Percentiles rank a stretch among this genome's conserved stretches.
Evolutionary conservation across 2,329 filamentous ascomycete genomes (phyloP).

Genomic region (Trichoderma simmonsii): DNA sequence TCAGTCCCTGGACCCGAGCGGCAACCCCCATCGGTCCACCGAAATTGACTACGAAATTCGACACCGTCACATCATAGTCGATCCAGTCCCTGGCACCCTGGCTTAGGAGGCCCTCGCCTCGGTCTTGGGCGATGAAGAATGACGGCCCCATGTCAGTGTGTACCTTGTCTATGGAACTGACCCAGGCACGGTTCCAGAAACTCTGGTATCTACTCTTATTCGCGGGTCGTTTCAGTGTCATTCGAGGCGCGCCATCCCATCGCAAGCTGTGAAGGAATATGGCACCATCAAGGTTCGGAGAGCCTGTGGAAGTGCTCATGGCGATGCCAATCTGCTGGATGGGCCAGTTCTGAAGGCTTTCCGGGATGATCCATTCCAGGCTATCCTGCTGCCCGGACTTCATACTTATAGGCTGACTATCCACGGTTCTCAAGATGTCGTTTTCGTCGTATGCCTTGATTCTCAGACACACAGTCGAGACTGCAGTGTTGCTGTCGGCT

Average conservation of each 20-base stretch:
- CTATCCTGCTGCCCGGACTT: background rate
- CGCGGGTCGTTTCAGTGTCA: slow-evolving; percentile 11
- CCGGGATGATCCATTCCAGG: background rate
- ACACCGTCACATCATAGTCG: slow-evolving; percentile 26
- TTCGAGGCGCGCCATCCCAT: slow-evolving; percentile 16
- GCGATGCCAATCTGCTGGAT: background rate
- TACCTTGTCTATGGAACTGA: background rate
- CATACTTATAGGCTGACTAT: background rate
- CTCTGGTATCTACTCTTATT: background rate
- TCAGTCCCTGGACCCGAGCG: slow-evolving; percentile 29
- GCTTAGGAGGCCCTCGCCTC: slow-evolving; percentile 28
- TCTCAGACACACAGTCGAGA: background rate
- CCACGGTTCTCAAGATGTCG: background rate
- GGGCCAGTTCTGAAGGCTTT: background rate
- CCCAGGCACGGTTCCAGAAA: slow-evolving; percentile 18
- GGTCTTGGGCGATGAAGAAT: slow-evolving; percentile 7
- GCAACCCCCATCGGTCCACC: slow-evolving; percentile 27
- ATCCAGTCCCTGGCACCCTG: slow-evolving; percentile 36
- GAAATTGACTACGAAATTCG: slow-evolving; percentile 26
- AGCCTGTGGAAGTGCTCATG: background rate
- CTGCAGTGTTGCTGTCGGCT: background rate
- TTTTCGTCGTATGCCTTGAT: background rate
- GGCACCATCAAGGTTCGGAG: background rate
- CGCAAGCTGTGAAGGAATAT: slow-evolving; percentile 15
- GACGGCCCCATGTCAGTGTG: background rate